Base-by-base conservation (phyloP, 495 filamentous ascomycete genomes). In the Pyrenopolyporus hunteri region DNA sequence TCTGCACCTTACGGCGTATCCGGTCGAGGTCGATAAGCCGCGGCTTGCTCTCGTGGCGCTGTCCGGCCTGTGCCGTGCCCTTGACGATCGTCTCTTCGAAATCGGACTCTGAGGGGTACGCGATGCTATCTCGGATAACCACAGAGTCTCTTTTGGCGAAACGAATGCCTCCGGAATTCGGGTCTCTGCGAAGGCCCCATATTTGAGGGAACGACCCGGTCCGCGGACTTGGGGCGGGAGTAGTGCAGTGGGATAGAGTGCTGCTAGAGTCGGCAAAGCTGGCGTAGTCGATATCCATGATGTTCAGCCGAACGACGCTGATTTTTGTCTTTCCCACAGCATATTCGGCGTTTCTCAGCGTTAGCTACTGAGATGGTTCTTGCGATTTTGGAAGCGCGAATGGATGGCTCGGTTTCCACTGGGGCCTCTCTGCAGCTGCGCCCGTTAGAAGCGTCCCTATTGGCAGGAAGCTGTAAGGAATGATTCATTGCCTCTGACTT, bases 41-140 rank as follows among this genome's bases (percentile, higher is more conserved):
- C 11, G 61, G 48, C 36, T 64, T 64, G 10, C 10, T 47, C n/a
- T 48, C 20, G 19, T 29, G 13, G 6, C 55, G 54, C 4, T 32
- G 28, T 7, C 54, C 48, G 7, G 23, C 36, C 22, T 54, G 35
- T 31, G 61, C 61, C 20, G 49, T 59, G 22, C 61, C 61, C 29
- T 44, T 44, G 17, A 42, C 37, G 23, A 64, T 59, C 1, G 39
- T 59, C 10, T 31, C 49, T 33, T 64, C 61, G 55, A 64, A 64
- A 0, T 33, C 46, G 2, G 55, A 58, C 2, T 49, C 55, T 0
- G 61, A 59, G 1, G 61, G 48, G 29, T 64, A 64, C 22, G 28
- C 37, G 7, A 64, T 36, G 55, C 61, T 64, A 5, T 55, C 55
- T 1, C 61, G 54, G 49, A 63, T 31, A 6, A 39, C 53, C n/a